Evolutionary conservation across 257 asterid genomes (phyloP).

Genomic region (Ilex asprella): DNA sequence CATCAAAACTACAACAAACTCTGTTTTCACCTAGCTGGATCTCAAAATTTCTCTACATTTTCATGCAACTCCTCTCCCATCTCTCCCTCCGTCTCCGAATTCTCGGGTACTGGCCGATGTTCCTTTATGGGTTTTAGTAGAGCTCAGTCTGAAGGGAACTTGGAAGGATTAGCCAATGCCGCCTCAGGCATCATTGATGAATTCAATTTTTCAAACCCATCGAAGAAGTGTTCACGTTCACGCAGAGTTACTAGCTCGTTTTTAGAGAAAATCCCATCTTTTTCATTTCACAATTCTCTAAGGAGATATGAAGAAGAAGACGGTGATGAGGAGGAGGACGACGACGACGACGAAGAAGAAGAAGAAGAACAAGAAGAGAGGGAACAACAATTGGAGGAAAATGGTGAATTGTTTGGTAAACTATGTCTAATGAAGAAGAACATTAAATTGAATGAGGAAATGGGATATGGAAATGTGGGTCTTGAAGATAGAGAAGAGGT

Average conservation of each 20-base stretch:
- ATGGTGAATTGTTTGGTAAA: not conserved
- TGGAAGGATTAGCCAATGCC: slow-evolving; percentile 40
- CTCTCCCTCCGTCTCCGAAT: slow-evolving; percentile 25
- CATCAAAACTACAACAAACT: slow-evolving; percentile 22
- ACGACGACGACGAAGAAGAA: slow-evolving; percentile 25
- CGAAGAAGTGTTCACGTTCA: slow-evolving; percentile 23
- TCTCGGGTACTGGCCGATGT: no score
- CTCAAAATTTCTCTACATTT: slow-evolving; percentile 26
- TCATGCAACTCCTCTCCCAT: slow-evolving; percentile 27
- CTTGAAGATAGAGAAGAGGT: slow-evolving; percentile 32
- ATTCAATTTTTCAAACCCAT: slow-evolving; percentile 26
- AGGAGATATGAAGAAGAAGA: slow-evolving; percentile 23
- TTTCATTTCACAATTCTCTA: slow-evolving; percentile 21
- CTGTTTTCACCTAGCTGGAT: slow-evolving; percentile 24
- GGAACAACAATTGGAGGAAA: not conserved
- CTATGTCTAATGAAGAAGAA: slow-evolving; percentile 7
- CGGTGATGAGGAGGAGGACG: slow-evolving; percentile 28
- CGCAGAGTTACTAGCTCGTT: slow-evolving; percentile 22
- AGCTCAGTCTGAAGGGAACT: slow-evolving; percentile 72
- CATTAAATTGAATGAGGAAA: slow-evolving; percentile 18
- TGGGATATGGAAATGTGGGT: slow-evolving; percentile 18
- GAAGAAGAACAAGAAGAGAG: slow-evolving; percentile 26
- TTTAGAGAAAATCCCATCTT: slow-evolving; percentile 59
- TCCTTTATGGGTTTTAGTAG: slow-evolving; percentile 36
- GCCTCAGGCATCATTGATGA: slow-evolving; percentile 31